A percentile compares a stretch with the other conserved stretches of the same genome.
phyloP scores from a whole-genome alignment of 2,329 filamentous ascomycete species.

The Lomentospora prolificans region DNA sequence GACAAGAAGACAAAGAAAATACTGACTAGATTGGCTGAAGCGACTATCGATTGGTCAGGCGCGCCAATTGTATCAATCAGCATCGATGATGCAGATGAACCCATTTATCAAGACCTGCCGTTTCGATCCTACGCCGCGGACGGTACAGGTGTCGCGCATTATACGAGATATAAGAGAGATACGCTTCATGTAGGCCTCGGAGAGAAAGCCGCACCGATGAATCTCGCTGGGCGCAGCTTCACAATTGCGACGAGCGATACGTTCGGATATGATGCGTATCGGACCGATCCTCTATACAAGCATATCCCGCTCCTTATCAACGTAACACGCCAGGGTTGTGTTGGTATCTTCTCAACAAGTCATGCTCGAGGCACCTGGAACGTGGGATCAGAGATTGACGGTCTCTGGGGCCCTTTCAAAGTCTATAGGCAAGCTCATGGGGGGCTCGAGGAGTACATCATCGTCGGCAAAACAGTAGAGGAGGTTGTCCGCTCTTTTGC shows the following conservation, averaged over 20 bases:
- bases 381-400: conserved; percentile 64
- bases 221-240: conserved; percentile 58
- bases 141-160: conserved; percentile 44
- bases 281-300: conserved; percentile 65
- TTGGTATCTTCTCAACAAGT: conserved; percentile 58
- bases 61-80: conserved; percentile 48
- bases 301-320: conserved; percentile 66
- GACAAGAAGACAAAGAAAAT: conserved; percentile 29
- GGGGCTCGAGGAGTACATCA: conserved; percentile 60
- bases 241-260: conserved; percentile 59
- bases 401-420: conserved; percentile 66
- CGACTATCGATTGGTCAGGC: conserved; percentile 47
- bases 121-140: conserved; percentile 52
- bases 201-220: conserved; percentile 65
- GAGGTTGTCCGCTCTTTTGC: conserved; percentile 59
- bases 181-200: conserved; percentile 62
- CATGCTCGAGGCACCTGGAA: conserved; percentile 55
- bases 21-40: conserved; percentile 36
- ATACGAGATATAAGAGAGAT: conserved; percentile 51
- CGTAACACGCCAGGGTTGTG: conserved; percentile 50
- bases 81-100: conserved; percentile 35
- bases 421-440: conserved; percentile 64
- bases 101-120: conserved; percentile 52
- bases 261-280: conserved; percentile 63
- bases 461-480: conserved; percentile 55